Evolutionary conservation across 495 filamentous ascomycete species (phyloP).

Genomic region (Filosporella fistucella): DNA sequence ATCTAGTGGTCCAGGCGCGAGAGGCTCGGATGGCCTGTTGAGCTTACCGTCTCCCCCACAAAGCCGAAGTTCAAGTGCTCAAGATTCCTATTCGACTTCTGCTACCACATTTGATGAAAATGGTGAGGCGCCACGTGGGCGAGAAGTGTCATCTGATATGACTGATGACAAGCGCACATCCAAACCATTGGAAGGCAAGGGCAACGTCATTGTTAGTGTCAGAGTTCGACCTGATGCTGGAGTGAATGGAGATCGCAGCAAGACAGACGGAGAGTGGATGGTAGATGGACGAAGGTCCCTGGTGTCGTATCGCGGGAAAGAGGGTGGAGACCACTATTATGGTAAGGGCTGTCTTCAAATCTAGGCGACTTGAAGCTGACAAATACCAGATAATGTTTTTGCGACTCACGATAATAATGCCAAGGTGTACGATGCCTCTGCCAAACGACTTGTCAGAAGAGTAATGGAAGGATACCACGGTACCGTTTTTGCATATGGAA

Average conservation of each 20-base stretch:
- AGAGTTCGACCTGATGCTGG: constrained; percentile 80
- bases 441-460: constrained; percentile 88
- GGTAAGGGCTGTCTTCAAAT: constrained; percentile 46
- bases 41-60: constrained; percentile 76
- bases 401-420: constrained; percentile 87
- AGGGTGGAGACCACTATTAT: constrained; percentile 90
- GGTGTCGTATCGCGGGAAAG: constrained; percentile 78
- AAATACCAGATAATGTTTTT: constrained; percentile 83
- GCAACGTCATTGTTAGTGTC: constrained; percentile 95
- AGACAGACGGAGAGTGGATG: constrained; percentile 82
- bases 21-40: constrained; percentile 65
- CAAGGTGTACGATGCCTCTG: constrained; percentile 86
- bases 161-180: constrained; percentile 39
- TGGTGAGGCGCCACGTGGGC: constrained; percentile 45
- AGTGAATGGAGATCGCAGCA: constrained; percentile 50
- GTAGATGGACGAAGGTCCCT: constrained; percentile 81
- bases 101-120: constrained; percentile 82
- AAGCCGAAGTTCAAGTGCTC: constrained; percentile 82
- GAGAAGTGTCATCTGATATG: constrained; percentile 30
- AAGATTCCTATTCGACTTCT: constrained; percentile 86
- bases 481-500: constrained; percentile 97
- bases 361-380: neutral
- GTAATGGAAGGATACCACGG: constrained; percentile 99
- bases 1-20: constrained; percentile 46
- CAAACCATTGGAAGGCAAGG: constrained; percentile 63